Evolutionary conservation across 208 protist species (phyloP).

Genomic region (Leishmania major): DNA sequence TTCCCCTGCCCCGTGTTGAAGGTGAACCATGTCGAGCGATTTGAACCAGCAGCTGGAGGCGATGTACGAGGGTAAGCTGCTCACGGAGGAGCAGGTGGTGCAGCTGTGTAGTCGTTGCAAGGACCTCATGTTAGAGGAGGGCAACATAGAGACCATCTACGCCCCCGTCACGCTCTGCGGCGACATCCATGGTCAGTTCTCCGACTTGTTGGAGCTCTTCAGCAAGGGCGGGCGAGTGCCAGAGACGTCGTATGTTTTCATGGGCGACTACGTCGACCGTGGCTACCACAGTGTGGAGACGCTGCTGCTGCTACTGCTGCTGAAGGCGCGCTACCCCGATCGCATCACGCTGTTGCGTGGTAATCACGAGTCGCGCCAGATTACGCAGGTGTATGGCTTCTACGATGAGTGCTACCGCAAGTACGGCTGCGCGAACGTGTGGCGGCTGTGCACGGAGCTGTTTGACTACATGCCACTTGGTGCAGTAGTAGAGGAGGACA

Average conservation of each 20-base stretch:
- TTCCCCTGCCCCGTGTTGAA: not conserved
- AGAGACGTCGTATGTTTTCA: constrained; percentile 88
- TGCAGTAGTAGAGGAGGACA: constrained; percentile 85
- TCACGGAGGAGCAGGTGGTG: constrained; percentile 89
- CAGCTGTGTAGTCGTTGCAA: constrained; percentile 90
- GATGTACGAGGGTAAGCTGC: constrained; percentile 92
- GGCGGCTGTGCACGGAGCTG: constrained; percentile 86
- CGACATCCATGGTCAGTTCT: constrained; percentile 99
- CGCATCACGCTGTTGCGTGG: constrained; percentile 96
- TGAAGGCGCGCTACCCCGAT: constrained; percentile 95
- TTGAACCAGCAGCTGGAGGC: constrained; percentile 69
- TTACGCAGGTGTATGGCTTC: constrained; percentile 97
- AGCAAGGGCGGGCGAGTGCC: constrained; percentile 91
- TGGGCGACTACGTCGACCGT: constrained; percentile 96
- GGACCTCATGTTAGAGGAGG: constrained; percentile 89
- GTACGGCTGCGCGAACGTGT: constrained; percentile 90
- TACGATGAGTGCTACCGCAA: constrained; percentile 96
- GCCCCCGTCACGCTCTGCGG: constrained; percentile 99
- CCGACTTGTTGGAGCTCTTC: constrained; percentile 98
- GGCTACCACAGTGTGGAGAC: constrained; percentile 95
- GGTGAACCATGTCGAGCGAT: constrained; percentile 39
- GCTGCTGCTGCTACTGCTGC: constrained; percentile 87
- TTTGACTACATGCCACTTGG: constrained; percentile 96
- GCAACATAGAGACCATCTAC: constrained; percentile 95
- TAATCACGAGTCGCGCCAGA: constrained; percentile 97